Conservation (phyloP, 139 green algal genomes). For the Picochlorum costavermella region DNA sequence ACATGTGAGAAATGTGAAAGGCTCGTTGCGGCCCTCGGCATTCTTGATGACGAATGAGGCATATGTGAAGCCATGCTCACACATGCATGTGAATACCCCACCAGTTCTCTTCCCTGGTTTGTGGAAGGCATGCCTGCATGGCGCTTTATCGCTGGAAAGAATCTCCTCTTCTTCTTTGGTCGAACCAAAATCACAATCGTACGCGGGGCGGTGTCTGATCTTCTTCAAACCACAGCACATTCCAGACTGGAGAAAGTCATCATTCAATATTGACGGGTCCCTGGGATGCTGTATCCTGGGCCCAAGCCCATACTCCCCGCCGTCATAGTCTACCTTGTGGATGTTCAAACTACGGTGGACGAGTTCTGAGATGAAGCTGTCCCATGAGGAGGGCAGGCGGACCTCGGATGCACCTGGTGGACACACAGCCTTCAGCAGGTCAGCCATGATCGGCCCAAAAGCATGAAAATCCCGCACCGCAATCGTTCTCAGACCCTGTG, state of each 20-base stretch:
- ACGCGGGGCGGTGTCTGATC: background rate
- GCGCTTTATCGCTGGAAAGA: background rate
- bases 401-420: background rate
- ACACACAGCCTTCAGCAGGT: background rate
- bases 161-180: background rate
- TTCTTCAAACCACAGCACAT: background rate
- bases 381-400: background rate
- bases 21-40: background rate
- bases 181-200: background rate
- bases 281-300: conserved; percentile 1
- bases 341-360: background rate
- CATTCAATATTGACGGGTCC: background rate
- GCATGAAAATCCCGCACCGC: background rate
- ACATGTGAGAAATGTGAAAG: background rate
- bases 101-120: conserved; percentile 1
- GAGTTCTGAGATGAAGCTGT: background rate
- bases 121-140: background rate
- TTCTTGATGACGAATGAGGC: background rate
- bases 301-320: background rate
- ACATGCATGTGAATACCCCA: background rate
- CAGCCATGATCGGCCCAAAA: background rate
- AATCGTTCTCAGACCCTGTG: background rate
- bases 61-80: background rate
- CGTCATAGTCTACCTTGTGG: background rate
- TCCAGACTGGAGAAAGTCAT: background rate